Evolutionary conservation across 495 filamentous ascomycete genomes (phyloP), one percentile per base, ranked within the genome.

Genomic region (Aspergillus mulundensis): DNA sequence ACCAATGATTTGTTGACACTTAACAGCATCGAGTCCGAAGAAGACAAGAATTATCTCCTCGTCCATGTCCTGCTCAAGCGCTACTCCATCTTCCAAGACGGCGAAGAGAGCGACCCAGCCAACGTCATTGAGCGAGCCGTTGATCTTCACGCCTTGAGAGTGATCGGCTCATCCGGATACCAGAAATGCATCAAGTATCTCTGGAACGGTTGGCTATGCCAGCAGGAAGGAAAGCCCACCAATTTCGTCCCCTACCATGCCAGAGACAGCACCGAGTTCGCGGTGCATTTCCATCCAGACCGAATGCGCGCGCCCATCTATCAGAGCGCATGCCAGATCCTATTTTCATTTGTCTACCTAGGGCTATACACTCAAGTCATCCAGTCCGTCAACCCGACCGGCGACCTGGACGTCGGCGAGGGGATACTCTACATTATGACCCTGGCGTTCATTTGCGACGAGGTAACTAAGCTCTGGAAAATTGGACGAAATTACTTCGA

Each of bases 121-220:
- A 98, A 97, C 66, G 94, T 88, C 19, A 77, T 98, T 58, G 94
- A 98, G 70, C 85, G 88, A 46, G 88, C 95, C 0, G 90, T 97
- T 38, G 94, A 98, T 67, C 77, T 97, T 16, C 93, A 97, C 67
- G 90, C 93, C 7, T 74, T 97, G 18, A 78, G 83, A 23, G 81
- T 97, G 24, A 97, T 97, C 56, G 88, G 89, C 15, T 90, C 87
- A 14, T 89, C 89, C 1, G 91, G 93, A n/a, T 98, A 96, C 64
- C 94, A 98, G 63, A 94, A 87, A 69, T 97, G 93, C 65, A 89
- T 97, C 63, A 81, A 77, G 43, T 92, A 90, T 62, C 85, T 98
- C 46, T 98, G 94, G 94, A 82, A 81, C 54, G 94, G 94, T 39
- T 98, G 94, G 94, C 79, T 96, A n/a, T 83, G 93, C 11, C 94